Conservation (phyloP, 2,329 filamentous ascomycete species). For the Pestalotiopsis sp. region DNA sequence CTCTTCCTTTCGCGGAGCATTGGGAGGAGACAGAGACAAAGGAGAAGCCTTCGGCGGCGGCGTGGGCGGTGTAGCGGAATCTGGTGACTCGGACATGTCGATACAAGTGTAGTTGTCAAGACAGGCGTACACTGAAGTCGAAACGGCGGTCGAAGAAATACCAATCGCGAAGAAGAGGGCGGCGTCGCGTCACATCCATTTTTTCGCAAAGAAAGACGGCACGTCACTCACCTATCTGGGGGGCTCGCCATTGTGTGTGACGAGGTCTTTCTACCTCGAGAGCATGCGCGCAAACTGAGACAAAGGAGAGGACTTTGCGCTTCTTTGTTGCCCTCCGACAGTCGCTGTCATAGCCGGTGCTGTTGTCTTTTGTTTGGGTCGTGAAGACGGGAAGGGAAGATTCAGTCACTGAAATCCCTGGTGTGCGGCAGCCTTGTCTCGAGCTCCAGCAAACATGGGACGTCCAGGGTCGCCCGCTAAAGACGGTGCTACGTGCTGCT, state of each 20-base stretch:
- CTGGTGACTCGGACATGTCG: constrained; percentile 4
- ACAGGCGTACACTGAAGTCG: neutral
- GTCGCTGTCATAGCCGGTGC: neutral
- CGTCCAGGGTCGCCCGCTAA: neutral
- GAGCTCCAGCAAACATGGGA: neutral
- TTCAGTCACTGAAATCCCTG: neutral
- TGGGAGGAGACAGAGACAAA: neutral
- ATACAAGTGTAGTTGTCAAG: neutral
- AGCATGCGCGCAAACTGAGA: constrained; percentile 6
- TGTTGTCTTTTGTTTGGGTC: constrained; percentile 8
- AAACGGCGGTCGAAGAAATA: constrained; percentile 11
- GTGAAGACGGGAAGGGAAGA: neutral
- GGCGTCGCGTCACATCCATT: neutral
- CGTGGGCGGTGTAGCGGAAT: neutral
- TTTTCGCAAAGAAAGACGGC: constrained; percentile 13
- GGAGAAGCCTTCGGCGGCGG: neutral
- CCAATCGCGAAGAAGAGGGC: constrained; percentile 3
- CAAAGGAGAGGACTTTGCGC: neutral
- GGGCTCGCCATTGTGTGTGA: constrained; percentile 27
- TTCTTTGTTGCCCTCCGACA: neutral
- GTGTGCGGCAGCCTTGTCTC: constrained; percentile 2
- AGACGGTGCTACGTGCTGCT: neutral
- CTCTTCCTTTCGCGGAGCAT: constrained; percentile 3
- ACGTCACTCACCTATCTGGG: constrained; percentile 29
- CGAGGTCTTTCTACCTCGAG: constrained; percentile 4